Evolutionary conservation across 345 rosid genomes (phyloP).

Genomic region (Hibiscus trionum): DNA sequence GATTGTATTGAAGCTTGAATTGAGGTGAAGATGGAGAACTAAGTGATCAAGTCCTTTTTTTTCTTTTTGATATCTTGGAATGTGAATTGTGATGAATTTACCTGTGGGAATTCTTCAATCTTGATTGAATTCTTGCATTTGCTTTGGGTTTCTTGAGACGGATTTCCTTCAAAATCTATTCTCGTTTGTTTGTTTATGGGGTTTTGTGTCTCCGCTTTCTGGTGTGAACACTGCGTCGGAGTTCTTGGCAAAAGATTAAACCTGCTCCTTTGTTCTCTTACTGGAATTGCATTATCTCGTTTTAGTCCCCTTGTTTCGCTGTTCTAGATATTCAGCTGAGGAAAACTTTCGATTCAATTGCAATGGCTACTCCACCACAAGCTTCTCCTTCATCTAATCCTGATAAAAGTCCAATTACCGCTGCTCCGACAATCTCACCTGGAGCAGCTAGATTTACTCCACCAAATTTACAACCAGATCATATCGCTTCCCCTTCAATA

Average conservation of each 20-base stretch:
- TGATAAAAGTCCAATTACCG: slow-evolving; percentile 35
- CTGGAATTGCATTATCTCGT: slow-evolving; percentile 8
- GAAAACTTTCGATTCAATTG: slow-evolving; percentile 18
- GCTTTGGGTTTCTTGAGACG: slow-evolving; percentile 25
- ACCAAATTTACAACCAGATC: slow-evolving; percentile 55
- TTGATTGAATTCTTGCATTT: slow-evolving; percentile 1
- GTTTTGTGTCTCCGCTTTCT: slow-evolving; percentile 4
- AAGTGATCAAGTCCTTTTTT: neutral
- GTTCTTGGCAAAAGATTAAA: slow-evolving; percentile 16
- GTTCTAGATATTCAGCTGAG: slow-evolving; percentile 10
- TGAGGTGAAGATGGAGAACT: too few relatives aligned
- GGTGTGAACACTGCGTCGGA: neutral
- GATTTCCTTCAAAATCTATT: slow-evolving; percentile 23
- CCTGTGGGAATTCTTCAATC: slow-evolving; percentile 6
- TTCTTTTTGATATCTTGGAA: slow-evolving; percentile 16
- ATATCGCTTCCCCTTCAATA: slow-evolving; percentile 44
- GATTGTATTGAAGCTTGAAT: too few relatives aligned
- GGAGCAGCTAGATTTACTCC: slow-evolving; percentile 62
- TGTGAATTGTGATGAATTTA: slow-evolving; percentile 18
- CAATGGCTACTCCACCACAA: slow-evolving; percentile 62
- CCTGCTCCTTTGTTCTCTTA: neutral
- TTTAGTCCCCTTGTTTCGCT: slow-evolving; percentile 2
- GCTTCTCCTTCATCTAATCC: slow-evolving; percentile 36
- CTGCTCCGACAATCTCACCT: slow-evolving; percentile 35
- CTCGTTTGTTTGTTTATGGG: slow-evolving; percentile 15